Conservation (phyloP, 2,329 filamentous ascomycete genomes). For the Epichloe gansuensis region DNA sequence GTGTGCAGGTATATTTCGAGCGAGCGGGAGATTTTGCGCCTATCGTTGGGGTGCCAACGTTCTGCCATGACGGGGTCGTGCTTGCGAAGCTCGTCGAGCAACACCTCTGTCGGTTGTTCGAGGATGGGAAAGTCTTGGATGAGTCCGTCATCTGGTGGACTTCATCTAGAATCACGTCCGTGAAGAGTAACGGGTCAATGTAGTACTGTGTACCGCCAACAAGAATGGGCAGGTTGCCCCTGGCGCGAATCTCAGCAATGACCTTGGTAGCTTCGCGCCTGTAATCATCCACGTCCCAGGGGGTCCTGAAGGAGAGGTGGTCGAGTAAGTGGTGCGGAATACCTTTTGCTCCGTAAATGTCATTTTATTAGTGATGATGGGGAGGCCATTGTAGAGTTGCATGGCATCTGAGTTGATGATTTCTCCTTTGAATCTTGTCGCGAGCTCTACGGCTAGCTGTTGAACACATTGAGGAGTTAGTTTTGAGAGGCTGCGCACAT, state of each 20-base stretch:
- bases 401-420: constrained; percentile 96
- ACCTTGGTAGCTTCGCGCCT: constrained; percentile 53
- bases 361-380: constrained; percentile 94
- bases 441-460: constrained; percentile 85
- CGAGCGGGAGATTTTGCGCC: constrained; percentile 78
- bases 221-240: constrained; percentile 75
- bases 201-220: constrained; percentile 97
- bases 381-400: constrained; percentile 88
- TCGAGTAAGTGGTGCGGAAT: constrained; percentile 83
- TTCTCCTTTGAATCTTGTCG: constrained; percentile 74
- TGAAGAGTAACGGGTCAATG: constrained; percentile 74
- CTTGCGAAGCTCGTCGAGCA: constrained; percentile 60
- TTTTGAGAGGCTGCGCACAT: too few relatives aligned
- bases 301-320: constrained; percentile 62
- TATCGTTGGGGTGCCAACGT: constrained; percentile 88
- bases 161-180: constrained; percentile 43
- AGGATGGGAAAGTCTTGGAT: constrained; percentile 51
- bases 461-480: not conserved
- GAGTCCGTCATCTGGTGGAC: constrained; percentile 22
- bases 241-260: constrained; percentile 64
- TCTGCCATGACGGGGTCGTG: constrained; percentile 84
- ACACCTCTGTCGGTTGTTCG: constrained; percentile 54
- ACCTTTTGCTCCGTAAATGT: constrained; percentile 58
- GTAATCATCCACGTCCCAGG: constrained; percentile 76
- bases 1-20: constrained; percentile 82